Percentiles rank a stretch among this genome's conserved stretches.
Conservation (phyloP, 2,329 filamentous ascomycete species). For the Capronia americana region DNA sequence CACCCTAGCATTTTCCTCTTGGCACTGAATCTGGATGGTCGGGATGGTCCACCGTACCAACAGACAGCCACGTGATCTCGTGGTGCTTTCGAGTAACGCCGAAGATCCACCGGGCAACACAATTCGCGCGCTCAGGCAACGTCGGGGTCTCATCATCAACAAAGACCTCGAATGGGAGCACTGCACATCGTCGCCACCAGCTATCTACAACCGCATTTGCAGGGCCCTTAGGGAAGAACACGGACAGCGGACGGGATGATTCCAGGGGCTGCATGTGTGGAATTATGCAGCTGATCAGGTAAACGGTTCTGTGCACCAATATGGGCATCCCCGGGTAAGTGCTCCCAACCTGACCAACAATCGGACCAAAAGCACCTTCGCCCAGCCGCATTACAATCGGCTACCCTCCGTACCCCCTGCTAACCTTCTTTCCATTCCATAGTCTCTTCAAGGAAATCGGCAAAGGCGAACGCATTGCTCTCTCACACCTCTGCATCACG, state of each 20-base stretch:
- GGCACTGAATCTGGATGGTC: too few species aligned
- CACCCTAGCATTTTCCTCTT: too few species aligned
- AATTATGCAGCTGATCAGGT: not conserved
- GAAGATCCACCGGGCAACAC: not conserved
- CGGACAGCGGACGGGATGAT: not conserved
- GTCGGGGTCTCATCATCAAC: not conserved
- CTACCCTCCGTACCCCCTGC: not conserved
- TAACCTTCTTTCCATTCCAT: not conserved
- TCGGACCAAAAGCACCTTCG: not conserved
- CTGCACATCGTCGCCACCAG: not conserved
- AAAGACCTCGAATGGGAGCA: not conserved
- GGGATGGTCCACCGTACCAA: not conserved
- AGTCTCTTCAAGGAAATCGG: constrained; percentile 94
- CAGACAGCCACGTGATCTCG: not conserved
- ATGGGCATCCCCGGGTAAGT: not conserved
- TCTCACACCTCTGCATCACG: constrained; percentile 81
- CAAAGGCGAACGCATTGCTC: constrained; percentile 75
- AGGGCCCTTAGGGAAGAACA: not conserved
- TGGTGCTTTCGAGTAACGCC: not conserved
- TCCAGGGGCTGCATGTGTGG: not conserved
- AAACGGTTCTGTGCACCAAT: not conserved
- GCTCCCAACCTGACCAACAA: not conserved
- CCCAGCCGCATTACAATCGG: not conserved
- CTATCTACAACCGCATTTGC: not conserved
- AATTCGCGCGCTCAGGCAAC: not conserved